A percentile compares a stretch with the other conserved stretches of the same genome.
phyloP scores from a whole-genome alignment of 805 yeast species.

The Kluyveromyces dobzhanskii region DNA sequence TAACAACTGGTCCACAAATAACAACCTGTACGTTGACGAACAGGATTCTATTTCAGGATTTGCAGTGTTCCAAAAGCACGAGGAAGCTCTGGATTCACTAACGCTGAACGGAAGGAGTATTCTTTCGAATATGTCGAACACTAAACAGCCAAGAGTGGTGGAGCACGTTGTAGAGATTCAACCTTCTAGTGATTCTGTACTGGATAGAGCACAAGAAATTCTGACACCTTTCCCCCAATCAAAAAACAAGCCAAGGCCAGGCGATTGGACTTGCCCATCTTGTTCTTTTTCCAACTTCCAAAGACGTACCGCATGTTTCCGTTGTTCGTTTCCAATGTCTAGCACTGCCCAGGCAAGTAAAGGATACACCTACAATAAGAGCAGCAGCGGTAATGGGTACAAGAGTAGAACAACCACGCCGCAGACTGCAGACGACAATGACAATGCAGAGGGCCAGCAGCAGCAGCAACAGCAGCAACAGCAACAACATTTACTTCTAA shows the following conservation, averaged over 20 bases:
- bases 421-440: conserved; percentile 8
- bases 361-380: background rate
- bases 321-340: conserved; percentile 83
- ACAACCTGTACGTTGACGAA: conserved; percentile 33
- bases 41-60: conserved; percentile 61
- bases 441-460: conserved; percentile 6
- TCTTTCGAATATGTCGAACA: conserved; percentile 28
- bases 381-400: background rate
- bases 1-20: conserved; percentile 20
- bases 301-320: conserved; percentile 85
- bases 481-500: conserved; percentile 1
- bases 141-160: conserved; percentile 29
- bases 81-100: conserved; percentile 74
- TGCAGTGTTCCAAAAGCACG: conserved; percentile 77
- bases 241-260: conserved; percentile 87
- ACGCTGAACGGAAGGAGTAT: conserved; percentile 65
- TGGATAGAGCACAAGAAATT: conserved; percentile 77
- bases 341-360: conserved; percentile 51
- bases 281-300: conserved; percentile 95
- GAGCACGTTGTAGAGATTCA: conserved; percentile 77
- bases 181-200: conserved; percentile 70
- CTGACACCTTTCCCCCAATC: conserved; percentile 77
- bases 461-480: conserved; percentile 5
- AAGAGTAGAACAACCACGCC: conserved; percentile 7
- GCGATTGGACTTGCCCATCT: conserved; percentile 97